phyloP scores from a whole-genome alignment of 306 rosid genomes.

The Gillenia trifoliata region DNA sequence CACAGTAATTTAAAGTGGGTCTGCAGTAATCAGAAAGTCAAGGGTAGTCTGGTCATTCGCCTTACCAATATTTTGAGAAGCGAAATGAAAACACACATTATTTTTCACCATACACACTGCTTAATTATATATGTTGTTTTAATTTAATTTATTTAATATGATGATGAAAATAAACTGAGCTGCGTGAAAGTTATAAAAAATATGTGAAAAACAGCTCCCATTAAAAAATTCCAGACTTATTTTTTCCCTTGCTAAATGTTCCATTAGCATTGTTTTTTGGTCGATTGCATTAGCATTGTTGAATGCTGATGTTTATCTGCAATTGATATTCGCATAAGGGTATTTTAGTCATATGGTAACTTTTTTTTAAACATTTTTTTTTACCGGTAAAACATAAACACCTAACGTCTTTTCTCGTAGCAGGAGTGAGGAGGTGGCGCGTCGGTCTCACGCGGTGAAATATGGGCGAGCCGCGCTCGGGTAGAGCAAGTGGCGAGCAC shows the following conservation, averaged over 20 bases:
- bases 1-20: neutral
- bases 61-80: no score
- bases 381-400: neutral
- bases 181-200: no score
- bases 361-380: no score
- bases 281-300: neutral
- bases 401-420: neutral
- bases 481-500: constrained; percentile 21
- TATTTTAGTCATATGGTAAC: no score
- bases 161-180: no score
- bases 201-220: no score
- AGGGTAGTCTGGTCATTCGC: neutral
- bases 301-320: neutral
- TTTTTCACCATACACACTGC: no score
- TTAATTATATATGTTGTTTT: neutral
- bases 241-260: no score
- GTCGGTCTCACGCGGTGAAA: neutral
- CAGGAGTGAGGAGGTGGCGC: neutral
- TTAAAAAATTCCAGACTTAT: no score
- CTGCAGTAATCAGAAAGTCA: neutral
- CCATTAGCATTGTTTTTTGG: no score
- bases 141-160: neutral
- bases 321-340: no score
- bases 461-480: neutral
- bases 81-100: no score